Percentiles rank a stretch among this genome's conserved stretches.
phyloP scores from a whole-genome alignment of 306 rosid species.

The Mimosa bimucronata region DNA sequence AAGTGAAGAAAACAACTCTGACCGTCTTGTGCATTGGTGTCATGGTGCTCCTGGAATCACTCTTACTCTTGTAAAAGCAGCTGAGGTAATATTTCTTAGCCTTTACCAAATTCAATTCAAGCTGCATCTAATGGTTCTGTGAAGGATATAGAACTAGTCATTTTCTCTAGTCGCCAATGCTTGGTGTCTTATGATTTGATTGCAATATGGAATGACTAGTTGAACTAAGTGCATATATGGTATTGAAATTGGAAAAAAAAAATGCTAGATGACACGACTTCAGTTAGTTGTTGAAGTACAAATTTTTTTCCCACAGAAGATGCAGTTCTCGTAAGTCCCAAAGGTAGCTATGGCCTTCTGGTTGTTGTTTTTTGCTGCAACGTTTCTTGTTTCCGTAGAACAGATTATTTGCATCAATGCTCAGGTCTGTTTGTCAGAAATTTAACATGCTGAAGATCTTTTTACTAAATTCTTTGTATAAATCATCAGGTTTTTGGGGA shows the following conservation, averaged over 20 bases:
- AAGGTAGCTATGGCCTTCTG: conserved; percentile 7
- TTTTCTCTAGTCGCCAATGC: background rate
- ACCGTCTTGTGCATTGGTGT: conserved; percentile 90
- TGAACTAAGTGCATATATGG: conserved; percentile 2
- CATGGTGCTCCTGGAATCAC: conserved; percentile 92
- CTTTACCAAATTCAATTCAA: conserved; percentile 10
- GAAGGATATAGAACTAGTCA: background rate
- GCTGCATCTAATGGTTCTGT: background rate
- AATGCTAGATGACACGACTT: background rate
- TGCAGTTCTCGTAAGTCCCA: background rate
- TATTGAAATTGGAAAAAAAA: background rate
- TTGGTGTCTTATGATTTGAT: background rate
- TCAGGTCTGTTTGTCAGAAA: background rate
- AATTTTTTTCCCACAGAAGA: no score
- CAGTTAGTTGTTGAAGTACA: background rate
- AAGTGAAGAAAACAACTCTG: conserved; percentile 80
- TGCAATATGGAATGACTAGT: background rate
- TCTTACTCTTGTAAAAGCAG: conserved; percentile 76
- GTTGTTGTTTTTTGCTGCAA: background rate
- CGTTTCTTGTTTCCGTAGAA: background rate
- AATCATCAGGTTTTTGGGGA: conserved; percentile 68
- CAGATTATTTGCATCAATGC: background rate
- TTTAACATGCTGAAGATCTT: conserved; percentile 8
- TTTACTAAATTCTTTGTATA: conserved; percentile 5
- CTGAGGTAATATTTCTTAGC: conserved; percentile 55